Evolutionary conservation across 1,284 basidiomycete species (phyloP).

Genomic region (Melampsora americana): DNA sequence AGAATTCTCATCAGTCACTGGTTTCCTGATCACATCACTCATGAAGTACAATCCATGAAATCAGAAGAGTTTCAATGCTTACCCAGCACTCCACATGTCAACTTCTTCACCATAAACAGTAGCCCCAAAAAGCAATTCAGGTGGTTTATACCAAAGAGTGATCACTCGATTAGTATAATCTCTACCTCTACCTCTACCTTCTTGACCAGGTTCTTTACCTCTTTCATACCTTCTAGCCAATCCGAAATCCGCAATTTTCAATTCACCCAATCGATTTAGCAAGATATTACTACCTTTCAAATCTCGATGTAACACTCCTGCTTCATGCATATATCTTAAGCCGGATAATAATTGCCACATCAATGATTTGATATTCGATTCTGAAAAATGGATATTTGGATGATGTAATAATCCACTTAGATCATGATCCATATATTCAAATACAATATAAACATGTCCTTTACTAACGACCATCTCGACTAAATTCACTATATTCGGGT

Average conservation of each 20-base stretch:
- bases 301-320: slow-evolving; percentile 93
- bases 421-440: slow-evolving; percentile 99
- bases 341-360: slow-evolving; percentile 91
- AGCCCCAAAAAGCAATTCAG: slow-evolving; percentile 90
- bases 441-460: slow-evolving; percentile 96
- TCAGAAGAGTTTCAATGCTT: slow-evolving; percentile 26
- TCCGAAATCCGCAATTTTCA: slow-evolving; percentile 97
- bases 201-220: slow-evolving; percentile 27
- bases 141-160: slow-evolving; percentile 97
- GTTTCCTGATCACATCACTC: not conserved
- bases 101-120: slow-evolving; percentile 96
- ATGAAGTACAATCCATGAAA: slow-evolving; percentile 23
- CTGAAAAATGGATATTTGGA: slow-evolving; percentile 73
- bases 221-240: slow-evolving; percentile 80
- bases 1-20: no score
- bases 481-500: slow-evolving; percentile 82
- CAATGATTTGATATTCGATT: slow-evolving; percentile 88
- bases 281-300: slow-evolving; percentile 98
- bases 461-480: slow-evolving; percentile 98
- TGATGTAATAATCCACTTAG: slow-evolving; percentile 91
- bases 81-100: slow-evolving; percentile 99
- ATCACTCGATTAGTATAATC: slow-evolving; percentile 99
- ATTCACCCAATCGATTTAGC: slow-evolving; percentile 83
- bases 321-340: slow-evolving; percentile 87
- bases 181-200: slow-evolving; percentile 64